These are phyloP conservation scores for Zasmidium citrigriseum DNA, from an alignment of 2,329 filamentous ascomycete genomes.

Conservation along the genomic window DNA sequence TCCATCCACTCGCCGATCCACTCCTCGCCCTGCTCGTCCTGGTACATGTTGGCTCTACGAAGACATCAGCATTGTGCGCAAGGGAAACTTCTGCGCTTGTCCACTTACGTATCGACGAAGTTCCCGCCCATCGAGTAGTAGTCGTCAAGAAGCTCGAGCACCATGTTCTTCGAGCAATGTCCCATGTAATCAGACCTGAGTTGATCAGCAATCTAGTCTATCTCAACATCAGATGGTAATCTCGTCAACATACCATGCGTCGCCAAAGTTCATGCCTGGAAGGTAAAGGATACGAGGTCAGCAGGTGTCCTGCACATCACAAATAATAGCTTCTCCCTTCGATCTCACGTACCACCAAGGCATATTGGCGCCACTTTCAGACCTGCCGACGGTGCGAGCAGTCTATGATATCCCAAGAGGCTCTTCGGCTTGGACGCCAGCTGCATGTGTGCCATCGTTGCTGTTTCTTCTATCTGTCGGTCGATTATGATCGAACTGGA, in stretches of 20 bases:
- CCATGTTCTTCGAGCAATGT: slow-evolving; percentile 33
- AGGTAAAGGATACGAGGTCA: too few relatives aligned
- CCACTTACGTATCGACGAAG: not conserved
- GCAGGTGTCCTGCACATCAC: too few relatives aligned
- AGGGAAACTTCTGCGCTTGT: not conserved
- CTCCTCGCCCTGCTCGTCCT: slow-evolving; percentile 34
- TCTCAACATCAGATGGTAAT: too few relatives aligned
- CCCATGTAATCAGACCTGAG: slow-evolving; percentile 11
- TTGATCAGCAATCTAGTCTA: slow-evolving; percentile 29
- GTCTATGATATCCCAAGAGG: too few relatives aligned
- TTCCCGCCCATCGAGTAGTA: slow-evolving; percentile 25
- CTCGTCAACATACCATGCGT: slow-evolving; percentile 44
- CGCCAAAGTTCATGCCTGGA: slow-evolving; percentile 58
- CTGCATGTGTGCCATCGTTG: too few relatives aligned
- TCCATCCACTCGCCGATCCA: slow-evolving; percentile 35
- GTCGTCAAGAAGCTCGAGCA: slow-evolving; percentile 35
- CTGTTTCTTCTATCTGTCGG: too few relatives aligned
- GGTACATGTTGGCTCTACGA: slow-evolving; percentile 34
- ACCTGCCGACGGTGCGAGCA: too few relatives aligned
- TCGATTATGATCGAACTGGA: too few relatives aligned
- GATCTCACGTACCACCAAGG: too few relatives aligned
- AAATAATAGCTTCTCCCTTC: too few relatives aligned
- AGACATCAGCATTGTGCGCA: not conserved
- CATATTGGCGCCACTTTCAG: too few relatives aligned
- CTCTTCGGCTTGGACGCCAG: too few relatives aligned